Conservation (phyloP, 225 moss, liverwort and hornwort species). For the Polytrichum formosum region DNA sequence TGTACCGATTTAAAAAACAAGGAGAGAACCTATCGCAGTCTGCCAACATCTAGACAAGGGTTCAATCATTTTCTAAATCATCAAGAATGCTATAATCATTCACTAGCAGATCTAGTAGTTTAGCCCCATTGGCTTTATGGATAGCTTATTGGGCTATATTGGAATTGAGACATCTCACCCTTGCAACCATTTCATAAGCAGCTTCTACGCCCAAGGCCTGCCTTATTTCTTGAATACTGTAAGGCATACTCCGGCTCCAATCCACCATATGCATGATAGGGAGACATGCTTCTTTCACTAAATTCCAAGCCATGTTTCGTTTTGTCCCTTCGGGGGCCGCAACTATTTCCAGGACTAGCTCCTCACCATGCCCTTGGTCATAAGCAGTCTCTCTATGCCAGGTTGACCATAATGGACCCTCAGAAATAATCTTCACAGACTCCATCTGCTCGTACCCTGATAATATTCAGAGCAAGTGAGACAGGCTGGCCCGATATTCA, state of each 20-base stretch:
- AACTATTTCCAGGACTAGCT: conserved; percentile 66
- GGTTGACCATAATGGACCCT: conserved; percentile 62
- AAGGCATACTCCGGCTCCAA: conserved; percentile 87
- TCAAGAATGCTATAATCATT: no score
- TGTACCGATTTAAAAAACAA: no score
- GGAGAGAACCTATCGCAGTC: no score
- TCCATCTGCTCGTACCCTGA: conserved; percentile 75
- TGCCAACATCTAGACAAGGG: no score
- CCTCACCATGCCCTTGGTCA: conserved; percentile 35
- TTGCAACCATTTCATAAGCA: conserved; percentile 63
- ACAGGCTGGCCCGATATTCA: no score
- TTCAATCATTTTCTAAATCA: no score
- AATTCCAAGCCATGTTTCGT: conserved; percentile 59
- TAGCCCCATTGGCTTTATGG: no score
- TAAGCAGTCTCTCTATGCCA: conserved; percentile 26
- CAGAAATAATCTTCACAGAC: conserved; percentile 68
- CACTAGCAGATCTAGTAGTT: no score
- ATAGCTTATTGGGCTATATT: no score
- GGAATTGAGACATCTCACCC: conserved; percentile 29
- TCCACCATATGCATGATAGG: conserved; percentile 56
- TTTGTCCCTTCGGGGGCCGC: conserved; percentile 41
- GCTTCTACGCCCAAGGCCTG: conserved; percentile 76
- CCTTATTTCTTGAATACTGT: conserved; percentile 81
- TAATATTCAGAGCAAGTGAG: neutral
- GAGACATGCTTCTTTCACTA: conserved; percentile 66